These are phyloP conservation scores for Hyphopichia fennica DNA, from an alignment of 1,139 yeast species.

Conservation along the genomic window DNA sequence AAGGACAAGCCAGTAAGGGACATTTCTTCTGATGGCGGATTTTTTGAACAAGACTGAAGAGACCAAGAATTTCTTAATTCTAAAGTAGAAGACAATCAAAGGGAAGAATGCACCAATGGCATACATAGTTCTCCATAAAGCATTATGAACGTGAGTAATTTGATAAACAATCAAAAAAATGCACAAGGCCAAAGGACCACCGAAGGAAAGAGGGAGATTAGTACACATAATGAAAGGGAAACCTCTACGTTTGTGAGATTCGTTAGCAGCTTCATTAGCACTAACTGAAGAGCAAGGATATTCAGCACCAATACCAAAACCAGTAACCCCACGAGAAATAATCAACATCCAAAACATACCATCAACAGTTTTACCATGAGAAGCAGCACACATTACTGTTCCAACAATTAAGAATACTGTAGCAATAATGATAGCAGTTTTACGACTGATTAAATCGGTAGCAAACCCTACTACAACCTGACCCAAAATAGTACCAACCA, in stretches of 20 bases:
- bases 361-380: conserved; percentile 41
- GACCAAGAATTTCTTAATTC: conserved; percentile 70
- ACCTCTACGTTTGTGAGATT: conserved; percentile 60
- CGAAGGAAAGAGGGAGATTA: conserved; percentile 69
- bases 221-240: conserved; percentile 65
- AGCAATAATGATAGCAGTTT: conserved; percentile 47
- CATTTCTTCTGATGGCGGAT: conserved; percentile 43
- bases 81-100: conserved; percentile 66
- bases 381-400: conserved; percentile 48
- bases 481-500: conserved; percentile 52
- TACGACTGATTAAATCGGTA: conserved; percentile 48
- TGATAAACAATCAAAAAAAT: conserved; percentile 66
- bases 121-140: conserved; percentile 73
- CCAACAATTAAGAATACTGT: conserved; percentile 46
- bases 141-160: conserved; percentile 53
- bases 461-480: conserved; percentile 46
- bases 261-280: conserved; percentile 74
- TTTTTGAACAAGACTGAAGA: conserved; percentile 54
- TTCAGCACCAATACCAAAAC: conserved; percentile 79
- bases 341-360: conserved; percentile 72
- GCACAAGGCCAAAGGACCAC: conserved; percentile 74
- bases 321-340: conserved; percentile 65
- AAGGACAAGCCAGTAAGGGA: conserved; percentile 48
- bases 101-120: conserved; percentile 81
- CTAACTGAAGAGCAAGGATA: conserved; percentile 70